Evolutionary conservation across 257 asterid species (phyloP).

Genomic region (Nicotiana noctiflora): DNA sequence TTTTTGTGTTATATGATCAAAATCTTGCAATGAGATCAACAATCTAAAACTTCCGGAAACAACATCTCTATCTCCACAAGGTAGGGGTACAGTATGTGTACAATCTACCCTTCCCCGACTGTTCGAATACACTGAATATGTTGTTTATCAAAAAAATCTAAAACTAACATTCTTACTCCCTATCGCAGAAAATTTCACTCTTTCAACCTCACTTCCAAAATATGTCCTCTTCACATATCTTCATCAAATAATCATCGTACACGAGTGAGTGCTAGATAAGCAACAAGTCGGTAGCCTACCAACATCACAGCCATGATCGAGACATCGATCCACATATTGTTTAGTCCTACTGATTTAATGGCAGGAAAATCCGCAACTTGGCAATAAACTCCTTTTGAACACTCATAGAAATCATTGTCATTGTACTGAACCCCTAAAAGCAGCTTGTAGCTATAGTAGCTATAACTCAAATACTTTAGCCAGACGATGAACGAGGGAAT

Average conservation of each 20-base stretch:
- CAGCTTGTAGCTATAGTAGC: slow-evolving; percentile 84
- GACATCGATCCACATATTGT: slow-evolving; percentile 62
- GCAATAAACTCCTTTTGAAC: slow-evolving; percentile 59
- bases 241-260: slow-evolving; percentile 33
- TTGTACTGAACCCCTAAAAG: slow-evolving; percentile 81
- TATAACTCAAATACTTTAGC: slow-evolving; percentile 78
- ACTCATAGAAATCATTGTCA: slow-evolving; percentile 62
- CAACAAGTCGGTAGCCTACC: slow-evolving; percentile 63
- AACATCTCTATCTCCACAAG: too few species aligned
- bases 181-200: slow-evolving; percentile 28
- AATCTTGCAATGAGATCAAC: slow-evolving; percentile 25
- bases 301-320: slow-evolving; percentile 69
- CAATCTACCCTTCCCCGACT: too few species aligned
- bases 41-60: slow-evolving; percentile 26
- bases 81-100: too few species aligned
- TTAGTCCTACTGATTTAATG: slow-evolving; percentile 61
- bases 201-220: slow-evolving; percentile 14
- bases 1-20: slow-evolving; percentile 5
- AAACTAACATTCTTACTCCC: slow-evolving; percentile 25
- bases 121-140: too few species aligned
- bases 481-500: slow-evolving; percentile 82
- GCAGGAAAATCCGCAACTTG: slow-evolving; percentile 74
- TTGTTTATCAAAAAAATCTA: too few species aligned
- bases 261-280: slow-evolving; percentile 74
- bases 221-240: background rate